Base-by-base conservation (phyloP, 805 yeast species). In the Kodamaea restingae region DNA sequence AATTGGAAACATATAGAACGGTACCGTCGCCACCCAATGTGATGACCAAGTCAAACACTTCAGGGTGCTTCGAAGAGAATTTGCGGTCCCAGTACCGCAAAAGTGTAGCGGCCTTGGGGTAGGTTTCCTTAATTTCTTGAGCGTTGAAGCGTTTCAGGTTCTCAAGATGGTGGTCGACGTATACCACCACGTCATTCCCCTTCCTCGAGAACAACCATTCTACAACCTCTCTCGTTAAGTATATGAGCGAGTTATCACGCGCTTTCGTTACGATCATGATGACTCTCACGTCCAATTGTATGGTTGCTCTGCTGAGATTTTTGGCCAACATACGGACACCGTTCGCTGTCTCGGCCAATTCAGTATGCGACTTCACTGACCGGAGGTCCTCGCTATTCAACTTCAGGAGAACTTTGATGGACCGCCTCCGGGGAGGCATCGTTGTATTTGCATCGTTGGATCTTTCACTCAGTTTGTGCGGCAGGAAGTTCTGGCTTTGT, bases 251-350 rank as follows among this genome's bases (percentile, higher is more conserved):
- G 49, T 84, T 81, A 56, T 88, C 96, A 39, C 95, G 71, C 1
- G 95, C 93, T 58, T 88, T 88, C n/a, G 96, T 88, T 14, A 88
- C 88, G 10, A 88, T 77, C 78, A 88, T 73, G 14, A 88, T 77
- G 12, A 85, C 78, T 32, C 74, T 73, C 14, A 84, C 80, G 40
- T 82, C 81, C 15, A 88, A 60, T 49, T 80, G 80, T 18, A 88
- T 79, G 3, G 84, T 81, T 3, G 90, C 85, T 47, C 78, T 77
- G 38, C 79, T 71, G 27, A 85, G 61, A 56, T 82, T 82, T 45
- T 79, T 80, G n/a, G 86, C 83, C 43, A 85, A 65, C 66, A 80
- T 71, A 33, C 93, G 70, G 5, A 85, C 90, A 2, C 88, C 88
- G 55, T 84, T 83, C 3, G 88, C 93, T 7, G 91, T 82, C 45